Base-by-base conservation (phyloP, 176 grass and related monocot species). In the Metroxylon sagu region DNA sequence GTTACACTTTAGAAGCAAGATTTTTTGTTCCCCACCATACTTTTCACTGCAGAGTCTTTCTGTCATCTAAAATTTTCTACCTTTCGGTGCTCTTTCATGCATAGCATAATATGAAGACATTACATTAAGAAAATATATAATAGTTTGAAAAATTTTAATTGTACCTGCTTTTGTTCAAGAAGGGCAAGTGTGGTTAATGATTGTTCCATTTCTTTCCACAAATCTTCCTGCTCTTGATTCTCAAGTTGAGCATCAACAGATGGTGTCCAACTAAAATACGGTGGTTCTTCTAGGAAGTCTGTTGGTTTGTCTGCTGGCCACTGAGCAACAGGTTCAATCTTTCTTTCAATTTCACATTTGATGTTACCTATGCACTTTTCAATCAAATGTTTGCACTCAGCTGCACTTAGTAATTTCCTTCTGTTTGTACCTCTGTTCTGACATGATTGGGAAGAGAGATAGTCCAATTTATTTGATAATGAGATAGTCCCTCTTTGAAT, bases 141-240 rank as follows among this genome's bases (percentile, higher is more conserved):
- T 43, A 43, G 10, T 43, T 43, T 43, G 35, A 14, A 43, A 14
- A 43, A 43, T 14, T 14, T 43, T 14, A 0, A 12, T 14, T 43
- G 35, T 59, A 95, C 91, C 91, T 87, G 72, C 6, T 85, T 96
- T 79, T 85, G 52, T 56, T 90, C 77, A 82, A 82, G 65, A 77
- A 95, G 66, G 52, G 72, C 71, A 54, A 90, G 14, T 69, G 74
- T 74, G 18, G 53, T 79, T 52, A 96, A 59, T 78, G 74, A 82
- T 75, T 84, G 74, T 49, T 96, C 86, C 91, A 87, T 90, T 59
- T 96, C 80, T 62, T 90, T 76, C 86, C 86, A 96, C 50, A 90
- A 61, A 56, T 85, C 83, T 60, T 82, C 83, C 59, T 80, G 79
- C 64, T 82, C 86, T 70, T 80, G 74, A 56, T 87, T 76, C 67